Percentiles rank a stretch among this genome's conserved stretches.
Evolutionary conservation across 805 yeast species (phyloP).

Genomic region (Wickerhamiella azyma): DNA sequence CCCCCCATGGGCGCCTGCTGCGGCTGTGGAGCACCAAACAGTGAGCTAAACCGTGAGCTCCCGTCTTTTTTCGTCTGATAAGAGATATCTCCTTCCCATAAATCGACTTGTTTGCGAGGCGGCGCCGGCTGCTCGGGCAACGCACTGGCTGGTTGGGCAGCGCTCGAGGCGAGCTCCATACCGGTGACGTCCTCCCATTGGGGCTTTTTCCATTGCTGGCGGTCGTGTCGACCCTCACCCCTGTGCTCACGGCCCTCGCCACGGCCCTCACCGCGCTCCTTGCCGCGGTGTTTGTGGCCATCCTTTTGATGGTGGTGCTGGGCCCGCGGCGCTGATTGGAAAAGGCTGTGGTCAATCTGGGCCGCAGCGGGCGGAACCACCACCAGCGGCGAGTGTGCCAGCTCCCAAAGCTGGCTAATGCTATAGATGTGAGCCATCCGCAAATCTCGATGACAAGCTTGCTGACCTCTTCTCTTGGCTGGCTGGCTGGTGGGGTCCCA

Average conservation of each 20-base stretch:
- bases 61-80: conserved; percentile 1
- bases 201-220: conserved; percentile 2
- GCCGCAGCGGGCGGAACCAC: conserved; percentile 13
- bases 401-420: conserved; percentile 15
- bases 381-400: conserved; percentile 19
- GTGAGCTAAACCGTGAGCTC: background rate
- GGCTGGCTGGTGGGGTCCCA: too few species aligned
- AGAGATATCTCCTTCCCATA: conserved; percentile 6
- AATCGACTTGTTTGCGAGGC: background rate
- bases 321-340: background rate
- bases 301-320: background rate
- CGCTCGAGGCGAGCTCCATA: background rate
- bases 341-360: background rate
- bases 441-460: background rate
- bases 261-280: background rate
- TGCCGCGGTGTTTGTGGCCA: conserved; percentile 2
- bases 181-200: conserved; percentile 5
- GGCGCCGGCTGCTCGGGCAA: background rate
- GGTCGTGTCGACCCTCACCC: too few species aligned
- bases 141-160: background rate
- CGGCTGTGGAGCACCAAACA: background rate
- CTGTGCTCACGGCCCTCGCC: background rate
- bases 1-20: too few species aligned
- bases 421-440: conserved; percentile 10
- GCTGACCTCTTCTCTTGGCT: too few species aligned